Percentiles rank a stretch among this genome's conserved stretches.
These are phyloP conservation scores for Nitzschia inconspicua DNA, from an alignment of 108 stramenopile species.

Conservation along the genomic window DNA sequence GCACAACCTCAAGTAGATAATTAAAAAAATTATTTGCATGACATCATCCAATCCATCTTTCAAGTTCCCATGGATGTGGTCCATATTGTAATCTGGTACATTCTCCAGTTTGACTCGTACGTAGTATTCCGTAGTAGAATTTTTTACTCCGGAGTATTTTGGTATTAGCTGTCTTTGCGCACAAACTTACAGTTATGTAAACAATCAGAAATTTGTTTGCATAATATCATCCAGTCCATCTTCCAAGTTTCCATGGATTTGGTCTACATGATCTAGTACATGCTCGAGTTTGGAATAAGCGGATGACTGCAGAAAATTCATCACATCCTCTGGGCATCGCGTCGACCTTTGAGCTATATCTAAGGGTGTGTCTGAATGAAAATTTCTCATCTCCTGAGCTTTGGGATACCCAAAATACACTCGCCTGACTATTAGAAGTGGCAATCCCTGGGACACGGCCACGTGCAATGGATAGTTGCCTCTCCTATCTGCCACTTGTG, in stretches of 20 bases:
- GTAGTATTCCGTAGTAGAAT: too few species aligned
- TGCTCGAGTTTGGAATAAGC: conserved; percentile 13
- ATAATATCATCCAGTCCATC: conserved; percentile 35
- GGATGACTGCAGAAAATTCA: conserved; percentile 31
- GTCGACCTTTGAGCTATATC: conserved; percentile 38
- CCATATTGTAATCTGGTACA: conserved; percentile 8
- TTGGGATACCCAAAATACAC: conserved; percentile 25
- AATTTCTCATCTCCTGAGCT: conserved; percentile 35
- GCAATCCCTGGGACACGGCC: conserved; percentile 19
- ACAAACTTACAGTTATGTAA: too few species aligned
- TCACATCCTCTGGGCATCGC: conserved; percentile 33
- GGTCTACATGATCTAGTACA: conserved; percentile 9
- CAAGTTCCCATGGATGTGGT: neutral
- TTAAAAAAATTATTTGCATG: conserved; percentile 27
- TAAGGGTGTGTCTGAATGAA: conserved; percentile 48
- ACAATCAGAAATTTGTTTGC: conserved; percentile 16
- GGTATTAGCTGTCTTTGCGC: too few species aligned
- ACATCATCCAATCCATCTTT: conserved; percentile 34
- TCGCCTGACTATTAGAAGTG: conserved; percentile 10
- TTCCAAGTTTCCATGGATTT: conserved; percentile 3
- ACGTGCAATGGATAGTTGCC: conserved; percentile 45
- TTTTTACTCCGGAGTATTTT: too few species aligned
- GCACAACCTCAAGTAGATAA: too few species aligned
- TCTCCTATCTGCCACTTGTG: conserved; percentile 23
- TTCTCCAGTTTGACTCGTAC: conserved; percentile 9